phyloP scores from a whole-genome alignment of 2,329 filamentous ascomycete genomes.

The Mollisia scopiformis region DNA sequence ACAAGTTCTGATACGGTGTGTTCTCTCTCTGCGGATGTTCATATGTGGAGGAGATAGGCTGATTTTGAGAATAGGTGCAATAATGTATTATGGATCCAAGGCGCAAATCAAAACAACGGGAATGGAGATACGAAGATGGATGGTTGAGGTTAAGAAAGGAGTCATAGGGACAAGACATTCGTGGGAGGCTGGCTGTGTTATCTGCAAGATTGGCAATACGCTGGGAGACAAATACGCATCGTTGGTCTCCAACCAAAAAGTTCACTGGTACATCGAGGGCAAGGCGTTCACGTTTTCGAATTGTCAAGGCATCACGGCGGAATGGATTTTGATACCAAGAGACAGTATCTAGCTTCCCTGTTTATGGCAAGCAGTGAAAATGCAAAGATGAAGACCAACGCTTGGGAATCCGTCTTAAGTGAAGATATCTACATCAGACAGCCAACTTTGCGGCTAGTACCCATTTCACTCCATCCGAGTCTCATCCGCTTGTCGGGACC shows the following conservation, averaged over 20 bases:
- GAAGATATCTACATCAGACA: constrained; percentile 63
- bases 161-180: background rate
- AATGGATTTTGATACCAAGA: constrained; percentile 25
- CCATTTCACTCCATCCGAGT: constrained; percentile 66
- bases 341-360: background rate
- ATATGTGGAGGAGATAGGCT: background rate
- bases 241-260: constrained; percentile 12
- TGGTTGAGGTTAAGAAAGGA: constrained; percentile 34
- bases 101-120: constrained; percentile 53
- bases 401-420: background rate
- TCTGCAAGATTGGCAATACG: constrained; percentile 5
- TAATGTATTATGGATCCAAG: constrained; percentile 92
- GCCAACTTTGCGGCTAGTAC: constrained; percentile 69
- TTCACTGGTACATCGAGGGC: constrained; percentile 27
- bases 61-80: constrained; percentile 67
- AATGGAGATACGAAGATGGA: constrained; percentile 61
- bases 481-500: constrained; percentile 65
- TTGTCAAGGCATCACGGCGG: constrained; percentile 25
- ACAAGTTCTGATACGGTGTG: constrained; percentile 87
- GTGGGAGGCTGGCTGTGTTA: background rate
- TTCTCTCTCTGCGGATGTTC: constrained; percentile 1
- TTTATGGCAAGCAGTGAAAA: background rate
- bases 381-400: background rate
- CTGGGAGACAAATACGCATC: background rate
- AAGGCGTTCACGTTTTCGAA: constrained; percentile 30